Conservation (phyloP, 495 filamentous ascomycete genomes). For the Cercophora samala region DNA sequence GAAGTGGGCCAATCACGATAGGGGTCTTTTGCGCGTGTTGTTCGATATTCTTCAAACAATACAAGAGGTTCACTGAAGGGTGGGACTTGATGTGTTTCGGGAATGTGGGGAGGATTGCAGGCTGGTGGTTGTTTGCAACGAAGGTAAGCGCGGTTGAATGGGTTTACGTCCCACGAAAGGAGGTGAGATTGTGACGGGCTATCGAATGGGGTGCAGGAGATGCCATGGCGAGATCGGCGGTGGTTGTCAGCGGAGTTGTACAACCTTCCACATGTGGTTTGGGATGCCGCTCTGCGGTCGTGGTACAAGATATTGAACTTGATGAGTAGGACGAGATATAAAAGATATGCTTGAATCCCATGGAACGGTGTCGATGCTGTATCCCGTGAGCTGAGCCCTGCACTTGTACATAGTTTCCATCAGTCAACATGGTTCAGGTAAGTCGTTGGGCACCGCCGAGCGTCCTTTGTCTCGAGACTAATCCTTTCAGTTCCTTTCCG, state of each 20-base stretch:
- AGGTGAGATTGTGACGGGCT: background rate
- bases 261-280: background rate
- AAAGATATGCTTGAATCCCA: background rate
- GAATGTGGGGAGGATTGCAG: background rate
- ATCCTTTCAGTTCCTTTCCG: slow-evolving; percentile 29
- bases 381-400: background rate
- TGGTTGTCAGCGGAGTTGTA: background rate
- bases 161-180: background rate
- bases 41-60: background rate
- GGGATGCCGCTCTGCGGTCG: background rate
- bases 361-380: background rate
- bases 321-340: background rate
- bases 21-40: background rate
- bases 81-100: background rate
- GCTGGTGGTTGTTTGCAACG: too few species aligned
- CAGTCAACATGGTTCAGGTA: slow-evolving; percentile 17
- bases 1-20: background rate
- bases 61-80: background rate
- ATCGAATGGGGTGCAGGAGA: background rate
- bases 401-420: background rate
- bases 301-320: background rate
- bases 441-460: background rate
- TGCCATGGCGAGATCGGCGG: background rate
- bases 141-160: background rate
- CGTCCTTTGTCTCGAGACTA: background rate